Evolutionary conservation across 2,329 filamentous ascomycete genomes (phyloP), one percentile per base, ranked within the genome.

Genomic region (Neoarthrinium moseri): DNA sequence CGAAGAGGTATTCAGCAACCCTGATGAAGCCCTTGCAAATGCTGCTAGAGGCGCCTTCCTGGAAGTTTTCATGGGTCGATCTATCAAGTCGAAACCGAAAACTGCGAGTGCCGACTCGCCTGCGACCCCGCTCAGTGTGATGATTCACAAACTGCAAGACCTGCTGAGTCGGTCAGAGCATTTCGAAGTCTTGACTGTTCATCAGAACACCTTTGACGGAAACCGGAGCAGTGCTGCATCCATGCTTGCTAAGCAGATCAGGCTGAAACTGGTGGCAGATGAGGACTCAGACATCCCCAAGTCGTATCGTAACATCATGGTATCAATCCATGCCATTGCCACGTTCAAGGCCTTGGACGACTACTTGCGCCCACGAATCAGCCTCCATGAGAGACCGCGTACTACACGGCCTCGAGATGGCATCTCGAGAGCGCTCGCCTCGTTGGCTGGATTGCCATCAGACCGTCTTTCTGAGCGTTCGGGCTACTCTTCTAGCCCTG

Each of bases 331-430:
- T 64, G 94, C 94, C 13, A 97, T 99, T 59, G 92, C 94, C 3
- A 97, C 91, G 0, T 97, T 99, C 73, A 97, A 96, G 65, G 89
- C 92, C 1, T 72, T 99, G 20, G 94, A 97, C 61, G 94, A 99
- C 63, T 99, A 97, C 64, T 76, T 99, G 34, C 85, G 94, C 29
- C 94, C 94, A 6, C 82, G 92, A 50, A 95, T 99, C 48, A 90
- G 78, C 57, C 65, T 94, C 12, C 83, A 87, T 3, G 91, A 96
- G 52, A 82, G 89, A 17, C 81, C 87, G 11, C 78, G 84, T 34
- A 74, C 72, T 8, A 74, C 78, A 23, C 78, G 86, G 70, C 62
- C 86, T 73, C 63, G 69, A 11, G 78, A 81, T 43, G 81, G 84
- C 1, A 70, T 91, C 22, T 79, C 83, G 2, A 74, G 83, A 68